phyloP scores from a whole-genome alignment of 2,329 filamentous ascomycete species.

The Pyricularia pennisetigena region DNA sequence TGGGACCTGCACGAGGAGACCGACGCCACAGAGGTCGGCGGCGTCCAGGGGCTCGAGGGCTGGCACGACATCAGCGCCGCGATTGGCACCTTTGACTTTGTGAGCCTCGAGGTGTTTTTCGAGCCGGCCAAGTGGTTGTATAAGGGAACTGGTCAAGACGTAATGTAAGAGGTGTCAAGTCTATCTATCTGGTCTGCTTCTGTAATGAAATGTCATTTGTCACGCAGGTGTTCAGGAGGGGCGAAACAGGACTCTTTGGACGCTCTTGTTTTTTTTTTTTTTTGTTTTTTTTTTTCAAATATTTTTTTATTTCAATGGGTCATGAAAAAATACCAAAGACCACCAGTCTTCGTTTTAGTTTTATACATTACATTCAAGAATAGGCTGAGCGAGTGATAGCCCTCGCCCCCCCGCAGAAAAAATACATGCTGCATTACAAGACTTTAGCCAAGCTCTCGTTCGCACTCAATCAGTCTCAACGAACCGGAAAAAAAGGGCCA shows the following conservation, averaged over 20 bases:
- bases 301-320: not conserved
- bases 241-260: not conserved
- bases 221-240: not conserved
- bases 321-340: not conserved
- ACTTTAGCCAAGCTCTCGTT: not conserved
- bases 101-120: constrained; percentile 59
- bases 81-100: constrained; percentile 60
- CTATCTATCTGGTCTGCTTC: not conserved
- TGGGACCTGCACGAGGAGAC: constrained; percentile 72
- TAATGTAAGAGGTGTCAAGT: not conserved
- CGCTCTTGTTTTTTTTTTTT: no score
- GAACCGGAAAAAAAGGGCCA: no score
- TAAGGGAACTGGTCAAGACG: constrained; percentile 9
- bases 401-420: not conserved
- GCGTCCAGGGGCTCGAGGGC: constrained; percentile 57
- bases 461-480: not conserved
- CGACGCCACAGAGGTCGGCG: constrained; percentile 48
- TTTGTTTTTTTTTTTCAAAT: not conserved
- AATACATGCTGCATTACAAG: not conserved
- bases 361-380: not conserved
- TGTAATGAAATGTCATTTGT: not conserved
- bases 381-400: not conserved
- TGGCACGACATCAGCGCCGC: constrained; percentile 61
- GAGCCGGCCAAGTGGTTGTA: constrained; percentile 50
- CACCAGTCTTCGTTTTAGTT: not conserved